A percentile compares a stretch with the other conserved stretches of the same genome.
Evolutionary conservation across 805 yeast genomes (phyloP).

Genomic region (Monosporozyma aquatica): DNA sequence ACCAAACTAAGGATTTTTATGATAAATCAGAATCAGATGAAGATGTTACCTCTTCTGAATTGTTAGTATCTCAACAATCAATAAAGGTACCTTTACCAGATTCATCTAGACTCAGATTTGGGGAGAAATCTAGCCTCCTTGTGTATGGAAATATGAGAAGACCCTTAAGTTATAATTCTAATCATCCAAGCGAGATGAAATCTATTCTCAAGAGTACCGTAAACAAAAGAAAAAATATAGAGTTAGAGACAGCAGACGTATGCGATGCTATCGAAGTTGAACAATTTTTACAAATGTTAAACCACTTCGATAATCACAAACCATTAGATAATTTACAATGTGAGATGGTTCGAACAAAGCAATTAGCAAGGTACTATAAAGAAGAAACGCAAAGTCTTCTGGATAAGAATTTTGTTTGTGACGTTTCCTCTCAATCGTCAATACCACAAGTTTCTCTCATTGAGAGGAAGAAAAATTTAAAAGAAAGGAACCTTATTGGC

Average conservation of each 20-base stretch:
- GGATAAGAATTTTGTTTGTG: background rate
- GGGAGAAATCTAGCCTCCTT: constrained; percentile 5
- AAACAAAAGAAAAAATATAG: constrained; percentile 31
- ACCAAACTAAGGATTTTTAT: constrained; percentile 15
- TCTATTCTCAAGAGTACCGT: constrained; percentile 33
- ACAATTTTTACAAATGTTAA: constrained; percentile 31
- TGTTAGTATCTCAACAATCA: no score
- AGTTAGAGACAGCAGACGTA: constrained; percentile 30
- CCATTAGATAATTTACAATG: constrained; percentile 29
- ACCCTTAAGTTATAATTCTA: background rate
- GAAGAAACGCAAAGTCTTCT: background rate
- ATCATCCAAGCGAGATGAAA: constrained; percentile 9
- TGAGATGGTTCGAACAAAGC: constrained; percentile 31
- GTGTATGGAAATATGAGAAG: constrained; percentile 7
- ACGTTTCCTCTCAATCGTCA: background rate
- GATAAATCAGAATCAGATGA: constrained; percentile 8
- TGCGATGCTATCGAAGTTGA: constrained; percentile 34
- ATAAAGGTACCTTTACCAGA: no score
- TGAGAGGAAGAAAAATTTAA: no score
- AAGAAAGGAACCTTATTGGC: no score
- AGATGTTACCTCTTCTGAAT: background rate
- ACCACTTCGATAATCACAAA: constrained; percentile 31
- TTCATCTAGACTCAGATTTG: constrained; percentile 5
- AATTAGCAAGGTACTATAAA: constrained; percentile 23
- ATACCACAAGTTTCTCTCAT: no score